Evolutionary conservation across 306 rosid genomes (phyloP).

Genomic region (Quercus cerris): DNA sequence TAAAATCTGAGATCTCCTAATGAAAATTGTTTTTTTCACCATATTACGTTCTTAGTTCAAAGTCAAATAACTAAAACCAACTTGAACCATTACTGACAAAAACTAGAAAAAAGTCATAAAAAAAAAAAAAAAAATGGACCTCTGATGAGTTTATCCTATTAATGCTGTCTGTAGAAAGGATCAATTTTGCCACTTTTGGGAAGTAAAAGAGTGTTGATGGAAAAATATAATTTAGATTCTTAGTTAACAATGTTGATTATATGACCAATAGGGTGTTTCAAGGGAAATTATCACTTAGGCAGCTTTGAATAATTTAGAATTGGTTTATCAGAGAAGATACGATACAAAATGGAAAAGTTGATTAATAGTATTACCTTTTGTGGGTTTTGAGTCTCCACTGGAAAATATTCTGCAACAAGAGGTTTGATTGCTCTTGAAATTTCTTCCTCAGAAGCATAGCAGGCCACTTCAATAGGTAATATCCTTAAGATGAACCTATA

Average conservation of each 20-base stretch:
- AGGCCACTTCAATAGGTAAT: conserved; percentile 80
- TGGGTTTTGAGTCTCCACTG: conserved; percentile 60
- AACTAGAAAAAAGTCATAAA: not conserved
- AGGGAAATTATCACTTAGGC: not conserved
- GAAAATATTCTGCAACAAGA: conserved; percentile 72
- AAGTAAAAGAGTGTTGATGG: not conserved
- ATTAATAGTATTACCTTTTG: conserved; percentile 50
- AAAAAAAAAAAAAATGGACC: not conserved
- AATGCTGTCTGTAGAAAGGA: not conserved
- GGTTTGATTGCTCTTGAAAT: conserved; percentile 74
- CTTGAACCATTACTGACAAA: not conserved
- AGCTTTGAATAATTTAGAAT: conserved; percentile 4
- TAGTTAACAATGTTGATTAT: not conserved
- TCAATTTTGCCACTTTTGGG: not conserved
- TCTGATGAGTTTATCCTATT: not conserved
- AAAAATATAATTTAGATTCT: not conserved
- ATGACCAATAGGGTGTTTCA: not conserved
- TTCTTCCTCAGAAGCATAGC: conserved; percentile 97
- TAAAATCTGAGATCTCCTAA: not conserved
- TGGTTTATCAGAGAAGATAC: conserved; percentile 4
- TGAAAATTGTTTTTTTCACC: not conserved
- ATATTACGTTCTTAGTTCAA: not conserved
- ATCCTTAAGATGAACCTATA: conserved; percentile 87
- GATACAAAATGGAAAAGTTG: not conserved
- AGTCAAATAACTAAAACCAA: not conserved